Evolutionary conservation across 2,329 filamentous ascomycete genomes (phyloP).

Genomic region (Hypoxylon sp.): DNA sequence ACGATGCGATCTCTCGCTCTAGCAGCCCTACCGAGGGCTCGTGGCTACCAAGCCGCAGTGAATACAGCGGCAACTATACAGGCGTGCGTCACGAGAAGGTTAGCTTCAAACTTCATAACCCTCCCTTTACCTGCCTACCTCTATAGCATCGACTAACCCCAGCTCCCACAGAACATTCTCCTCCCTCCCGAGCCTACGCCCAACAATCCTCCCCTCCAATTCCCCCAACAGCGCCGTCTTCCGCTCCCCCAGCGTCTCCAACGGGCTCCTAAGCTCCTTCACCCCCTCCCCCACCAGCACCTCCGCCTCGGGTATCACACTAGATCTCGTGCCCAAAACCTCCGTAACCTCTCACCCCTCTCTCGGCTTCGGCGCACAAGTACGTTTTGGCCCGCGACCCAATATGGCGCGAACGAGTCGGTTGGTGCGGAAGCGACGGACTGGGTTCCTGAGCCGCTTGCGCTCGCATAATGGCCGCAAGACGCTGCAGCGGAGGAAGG

Average conservation of each 20-base stretch:
- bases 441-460: slow-evolving; percentile 68
- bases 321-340: slow-evolving; percentile 61
- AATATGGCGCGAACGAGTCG: slow-evolving; percentile 69
- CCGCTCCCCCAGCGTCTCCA: slow-evolving; percentile 47
- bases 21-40: slow-evolving; percentile 37
- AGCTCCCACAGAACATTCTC: slow-evolving; percentile 58
- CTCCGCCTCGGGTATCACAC: slow-evolving; percentile 40
- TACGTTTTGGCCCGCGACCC: slow-evolving; percentile 70
- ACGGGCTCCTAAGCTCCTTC: slow-evolving; percentile 43
- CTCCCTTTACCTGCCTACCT: not conserved
- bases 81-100: slow-evolving; percentile 34
- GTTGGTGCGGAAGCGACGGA: slow-evolving; percentile 70
- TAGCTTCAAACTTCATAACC: not conserved
- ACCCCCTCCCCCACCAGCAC: slow-evolving; percentile 28
- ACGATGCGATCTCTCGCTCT: slow-evolving; percentile 39
- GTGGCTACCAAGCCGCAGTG: slow-evolving; percentile 9
- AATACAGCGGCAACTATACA: slow-evolving; percentile 14
- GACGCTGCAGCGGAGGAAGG: slow-evolving; percentile 64
- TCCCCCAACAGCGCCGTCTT: slow-evolving; percentile 47
- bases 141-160: slow-evolving; percentile 8
- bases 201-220: slow-evolving; percentile 55
- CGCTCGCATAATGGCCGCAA: slow-evolving; percentile 65
- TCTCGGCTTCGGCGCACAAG: slow-evolving; percentile 60
- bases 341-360: slow-evolving; percentile 67
- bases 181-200: slow-evolving; percentile 65